Base-by-base conservation (phyloP, 495 filamentous ascomycete genomes). In the Hyaloscypha finlandica region DNA sequence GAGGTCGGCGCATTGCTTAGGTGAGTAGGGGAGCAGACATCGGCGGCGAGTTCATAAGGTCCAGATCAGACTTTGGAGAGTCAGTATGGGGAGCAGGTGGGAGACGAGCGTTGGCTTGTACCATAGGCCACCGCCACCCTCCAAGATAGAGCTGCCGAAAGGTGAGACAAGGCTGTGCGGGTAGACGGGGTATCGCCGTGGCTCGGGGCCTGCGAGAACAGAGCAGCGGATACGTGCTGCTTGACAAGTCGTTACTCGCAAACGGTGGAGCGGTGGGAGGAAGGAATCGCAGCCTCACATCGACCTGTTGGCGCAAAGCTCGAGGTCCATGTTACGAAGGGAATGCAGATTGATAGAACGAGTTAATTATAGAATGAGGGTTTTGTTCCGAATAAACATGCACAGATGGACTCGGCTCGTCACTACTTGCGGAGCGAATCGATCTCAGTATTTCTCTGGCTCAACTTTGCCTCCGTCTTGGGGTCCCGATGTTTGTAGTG, bases 1-100 rank as follows among this genome's bases (percentile, higher is more conserved):
- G 70, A 53, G 72, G 72, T 60, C 65, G 48, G 8, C 73, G 73
- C 73, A 74, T 74, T 19, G 19, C 59, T 66, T 33, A 67, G n/a
- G 22, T 53, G 32, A 33, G 22, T 66, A 20, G 20, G 54, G 20
- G 55, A 63, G 57, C 37, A 37, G 33, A 62, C 64, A 72, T 67
- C 39, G 6, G 55, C 22, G 39, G 64, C 65, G 57, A 63, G 51
- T 45, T 57, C 39, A 53, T 63, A 58, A 22, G 63, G 33, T 63
- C 51, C 30, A 35, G 29, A 68, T 35, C 53, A 55, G 57, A 65
- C 61, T 71, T 58, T 45, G 30, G 22, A 54, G 61, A 59, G 42
- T 64, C 56, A 68, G 61, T 61, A 45, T 20, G 6, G 37, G 16
- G 42, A 6, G 22, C 22, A 29, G 1, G 6, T n/a, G 45, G 25